Base-by-base conservation (phyloP, 768 basidiomycete species). In the Dentipellis fragilis region DNA sequence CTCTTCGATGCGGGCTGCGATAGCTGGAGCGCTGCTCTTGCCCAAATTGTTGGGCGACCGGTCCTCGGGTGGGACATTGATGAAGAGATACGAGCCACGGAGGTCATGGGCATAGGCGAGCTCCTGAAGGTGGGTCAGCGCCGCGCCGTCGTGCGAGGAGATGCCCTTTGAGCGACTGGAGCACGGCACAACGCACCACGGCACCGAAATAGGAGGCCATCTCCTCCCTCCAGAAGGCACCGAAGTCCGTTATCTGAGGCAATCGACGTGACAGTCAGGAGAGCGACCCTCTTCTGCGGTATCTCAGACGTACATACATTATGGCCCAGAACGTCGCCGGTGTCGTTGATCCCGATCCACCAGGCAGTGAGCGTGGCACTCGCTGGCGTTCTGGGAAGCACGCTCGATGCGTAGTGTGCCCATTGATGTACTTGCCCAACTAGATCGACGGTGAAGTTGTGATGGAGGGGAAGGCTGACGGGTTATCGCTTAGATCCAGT, bases 301-400 rank as follows among this genome's bases (percentile, higher is more conserved):
- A 29, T 19, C 12, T 22, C 14, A 10, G 11, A 45, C 10, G 39
- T n/a, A 22, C 66, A 6, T 21, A 68, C 68, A 29, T 64, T 66
- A 8, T 47, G 49, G 49, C 62, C 64, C 22, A 75, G 53, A 1
- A 74, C 74, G 62, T 81, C 80, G 10, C 78, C 76, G 9, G 78
- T 80, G 59, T 80, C 79, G 65, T 80, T 81, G 53, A 80, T 80
- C 9, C 80, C 79, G 55, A 80, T 80, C 78, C 78, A 81, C 79
- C 79, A 81, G 4, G 72, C 68, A 4, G 76, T 74, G 34, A 80
- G 63, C 2, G 78, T 79, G 54, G 75, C 64, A 36, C 37, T 38
- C 11, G 59, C 66, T 1, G 62, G 52, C 3, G 74, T 74, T 58
- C 76, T 76, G 2, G 78, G 75, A 8, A 80, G 64, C 19, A 77